phyloP scores from a whole-genome alignment of 225 moss, liverwort and hornwort genomes.

The Straminergon stramineum region DNA sequence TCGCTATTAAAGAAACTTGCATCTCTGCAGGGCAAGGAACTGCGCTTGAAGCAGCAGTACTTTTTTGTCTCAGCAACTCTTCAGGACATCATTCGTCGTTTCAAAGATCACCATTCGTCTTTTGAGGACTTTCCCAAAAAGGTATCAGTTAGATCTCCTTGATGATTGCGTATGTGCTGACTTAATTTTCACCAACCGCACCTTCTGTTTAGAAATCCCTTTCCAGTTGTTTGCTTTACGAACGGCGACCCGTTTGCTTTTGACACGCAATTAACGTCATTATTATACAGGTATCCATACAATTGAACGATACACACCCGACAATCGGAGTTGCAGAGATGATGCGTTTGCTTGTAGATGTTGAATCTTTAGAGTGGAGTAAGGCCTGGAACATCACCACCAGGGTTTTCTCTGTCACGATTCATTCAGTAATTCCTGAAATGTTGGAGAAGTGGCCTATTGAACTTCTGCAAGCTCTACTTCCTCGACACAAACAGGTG shows the following conservation, averaged over 20 bases:
- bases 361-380: constrained; percentile 66
- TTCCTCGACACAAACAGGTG: constrained; percentile 82
- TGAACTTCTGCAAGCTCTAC: constrained; percentile 60
- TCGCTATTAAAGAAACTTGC: neutral
- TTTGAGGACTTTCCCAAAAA: constrained; percentile 71
- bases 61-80: constrained; percentile 88
- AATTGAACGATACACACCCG: constrained; percentile 92
- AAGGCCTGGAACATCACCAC: constrained; percentile 73
- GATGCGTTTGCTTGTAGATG: constrained; percentile 73
- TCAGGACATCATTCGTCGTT: constrained; percentile 63
- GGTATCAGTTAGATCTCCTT: constrained; percentile 19
- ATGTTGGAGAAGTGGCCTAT: constrained; percentile 73
- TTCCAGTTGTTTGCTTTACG: neutral
- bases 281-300: constrained; percentile 59
- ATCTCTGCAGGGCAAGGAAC: constrained; percentile 56
- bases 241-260: neutral
- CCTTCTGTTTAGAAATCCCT: neutral
- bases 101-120: constrained; percentile 48
- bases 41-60: constrained; percentile 88
- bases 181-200: neutral
- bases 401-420: constrained; percentile 63
- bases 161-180: neutral
- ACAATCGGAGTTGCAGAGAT: constrained; percentile 79
- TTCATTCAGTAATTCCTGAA: constrained; percentile 78
- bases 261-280: neutral